Base-by-base conservation (phyloP, 305 asterid genomes). In the Fraxinus ornus region DNA sequence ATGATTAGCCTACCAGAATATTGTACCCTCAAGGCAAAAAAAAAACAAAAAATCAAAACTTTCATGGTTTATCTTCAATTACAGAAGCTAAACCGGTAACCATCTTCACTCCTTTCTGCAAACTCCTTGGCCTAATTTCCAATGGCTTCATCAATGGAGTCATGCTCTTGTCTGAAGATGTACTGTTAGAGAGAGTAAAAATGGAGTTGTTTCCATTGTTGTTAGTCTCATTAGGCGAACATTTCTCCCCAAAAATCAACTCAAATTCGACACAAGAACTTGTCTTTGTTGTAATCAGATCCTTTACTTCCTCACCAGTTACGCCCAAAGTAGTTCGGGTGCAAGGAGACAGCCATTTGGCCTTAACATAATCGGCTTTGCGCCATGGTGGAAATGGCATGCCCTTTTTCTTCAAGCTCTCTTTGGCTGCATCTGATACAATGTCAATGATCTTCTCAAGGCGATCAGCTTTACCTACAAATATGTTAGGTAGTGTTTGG, bases 361-460 rank as follows among this genome's bases (percentile, higher is more conserved):
- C 90, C 83, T 89, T 93, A n/a, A 95, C 91, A 41, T 95, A 95
- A 35, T 88, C 97, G n/a, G 91, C 88, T 80, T 85, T 93, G 41
- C 98, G 94, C 98, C 98, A 93, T 0, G 98, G 97, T 5, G 98
- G 97, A 64, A 88, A 72, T n/a, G 94, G 93, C 98, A 95, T 90
- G 30, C 98, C 98, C 83, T 89, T 93, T 90, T 95, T 95, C 92
- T 89, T 92, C 75, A 95, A 83, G 89, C 97, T 95, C 86, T 88
- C 97, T 72, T 87, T 92, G 30, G 94, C 97, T 26, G 97, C 93
- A 35, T 95, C 97, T 0, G 97, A 85, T 17, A 90, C 92, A 10
- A 91, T 75, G 39, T 73, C 76, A 12, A 95, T 89, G 15, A 95
- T 91, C 89, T 85, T 93, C 88, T 93, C 95, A 5, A 95, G 93